Evolutionary conservation across 306 rosid species (phyloP).

Genomic region (Castanospermum australe): DNA sequence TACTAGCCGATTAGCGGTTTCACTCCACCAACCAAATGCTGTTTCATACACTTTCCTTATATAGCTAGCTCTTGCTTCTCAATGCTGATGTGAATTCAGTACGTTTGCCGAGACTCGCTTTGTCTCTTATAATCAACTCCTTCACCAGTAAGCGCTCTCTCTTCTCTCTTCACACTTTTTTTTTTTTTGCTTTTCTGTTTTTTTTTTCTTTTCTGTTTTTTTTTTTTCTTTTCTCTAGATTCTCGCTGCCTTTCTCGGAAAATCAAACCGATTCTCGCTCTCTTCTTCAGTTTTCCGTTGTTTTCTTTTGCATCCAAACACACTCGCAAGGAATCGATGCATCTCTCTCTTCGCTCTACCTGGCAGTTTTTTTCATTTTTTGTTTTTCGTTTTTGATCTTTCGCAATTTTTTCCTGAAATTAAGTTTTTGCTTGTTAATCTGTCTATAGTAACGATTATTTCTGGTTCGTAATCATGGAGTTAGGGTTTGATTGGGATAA

Average conservation of each 20-base stretch:
- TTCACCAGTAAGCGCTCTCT: slow-evolving; percentile 37
- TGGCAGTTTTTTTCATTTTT: neutral
- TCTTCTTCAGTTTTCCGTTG: neutral
- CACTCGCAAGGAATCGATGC: slow-evolving; percentile 3
- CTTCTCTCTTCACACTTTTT: neutral
- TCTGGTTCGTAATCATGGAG: neutral
- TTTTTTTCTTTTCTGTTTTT: neutral
- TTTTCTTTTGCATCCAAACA: neutral
- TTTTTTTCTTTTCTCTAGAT: neutral
- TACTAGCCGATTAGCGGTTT: slow-evolving; percentile 30
- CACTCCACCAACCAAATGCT: slow-evolving; percentile 6
- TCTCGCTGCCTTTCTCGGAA: slow-evolving; percentile 30
- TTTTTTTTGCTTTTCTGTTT: neutral
- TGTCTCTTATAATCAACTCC: slow-evolving; percentile 50
- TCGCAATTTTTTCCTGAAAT: neutral
- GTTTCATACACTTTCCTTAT: slow-evolving; percentile 66
- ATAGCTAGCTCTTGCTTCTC: slow-evolving; percentile 44
- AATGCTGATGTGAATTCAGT: slow-evolving; percentile 47
- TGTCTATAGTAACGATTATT: slow-evolving; percentile 17
- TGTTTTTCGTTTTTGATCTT: neutral
- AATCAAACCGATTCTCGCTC: slow-evolving; percentile 25
- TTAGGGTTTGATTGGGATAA: slow-evolving; percentile 29
- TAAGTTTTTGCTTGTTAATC: slow-evolving; percentile 15
- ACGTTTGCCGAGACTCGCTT: slow-evolving; percentile 32
- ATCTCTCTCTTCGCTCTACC: neutral